These are phyloP conservation scores for Heterobasidion occidentale DNA, from an alignment of 1,284 basidiomycete species.

Conservation along the genomic window DNA sequence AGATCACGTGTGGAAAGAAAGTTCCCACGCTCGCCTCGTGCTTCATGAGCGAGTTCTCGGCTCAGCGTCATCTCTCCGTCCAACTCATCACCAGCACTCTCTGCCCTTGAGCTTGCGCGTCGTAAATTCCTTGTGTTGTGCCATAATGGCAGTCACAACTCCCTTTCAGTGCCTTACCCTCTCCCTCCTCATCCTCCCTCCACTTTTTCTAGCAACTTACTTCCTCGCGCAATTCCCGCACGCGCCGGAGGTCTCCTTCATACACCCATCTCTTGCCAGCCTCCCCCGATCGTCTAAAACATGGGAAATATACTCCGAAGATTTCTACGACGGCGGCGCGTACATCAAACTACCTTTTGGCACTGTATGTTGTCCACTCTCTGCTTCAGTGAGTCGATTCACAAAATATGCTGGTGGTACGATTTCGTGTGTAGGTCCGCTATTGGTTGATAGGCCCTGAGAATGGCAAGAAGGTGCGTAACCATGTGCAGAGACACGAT, in stretches of 20 bases:
- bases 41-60: too few relatives aligned
- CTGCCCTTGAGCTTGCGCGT: conserved; percentile 2
- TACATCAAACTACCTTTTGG: conserved; percentile 60
- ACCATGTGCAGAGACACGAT: neutral
- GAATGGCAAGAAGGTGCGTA: conserved; percentile 53
- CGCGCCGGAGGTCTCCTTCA: conserved; percentile 36
- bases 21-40: neutral
- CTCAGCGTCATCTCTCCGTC: too few relatives aligned
- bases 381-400: conserved; percentile 2
- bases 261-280: conserved; percentile 51
- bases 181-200: conserved; percentile 48
- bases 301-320: conserved; percentile 65
- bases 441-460: conserved; percentile 72
- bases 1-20: conserved; percentile 7
- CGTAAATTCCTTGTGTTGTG: neutral
- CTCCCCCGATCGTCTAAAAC: conserved; percentile 43
- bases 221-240: conserved; percentile 57
- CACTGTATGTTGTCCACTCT: conserved; percentile 27
- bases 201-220: conserved; percentile 49
- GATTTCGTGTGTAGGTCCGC: conserved; percentile 37
- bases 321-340: conserved; percentile 57
- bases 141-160: conserved; percentile 19
- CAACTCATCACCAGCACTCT: neutral
- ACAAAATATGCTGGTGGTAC: conserved; percentile 3
- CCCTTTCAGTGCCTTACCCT: conserved; percentile 43